phyloP scores from a whole-genome alignment of 129 eudicot genomes.

The Apium graveolens region DNA sequence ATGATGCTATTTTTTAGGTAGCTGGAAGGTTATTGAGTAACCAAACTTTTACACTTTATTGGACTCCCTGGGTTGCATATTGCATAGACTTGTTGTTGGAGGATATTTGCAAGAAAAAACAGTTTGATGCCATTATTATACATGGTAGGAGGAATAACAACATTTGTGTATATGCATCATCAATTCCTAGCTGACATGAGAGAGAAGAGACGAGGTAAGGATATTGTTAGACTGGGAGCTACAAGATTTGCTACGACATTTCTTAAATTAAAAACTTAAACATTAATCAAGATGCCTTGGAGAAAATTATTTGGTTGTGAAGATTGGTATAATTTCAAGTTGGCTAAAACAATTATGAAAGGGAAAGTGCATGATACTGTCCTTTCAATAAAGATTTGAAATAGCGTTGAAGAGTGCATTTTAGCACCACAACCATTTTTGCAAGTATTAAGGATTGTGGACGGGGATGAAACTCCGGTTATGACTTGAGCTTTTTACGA shows the following conservation, averaged over 20 bases:
- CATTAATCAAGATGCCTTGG: no score
- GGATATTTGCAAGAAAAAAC: no score
- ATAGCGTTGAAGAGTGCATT: not conserved
- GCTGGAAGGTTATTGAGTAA: not conserved
- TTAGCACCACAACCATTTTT: not conserved
- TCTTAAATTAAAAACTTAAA: no score
- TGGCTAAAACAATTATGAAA: not conserved
- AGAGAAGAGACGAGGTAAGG: not conserved
- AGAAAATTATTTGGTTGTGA: not conserved
- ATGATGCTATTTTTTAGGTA: not conserved
- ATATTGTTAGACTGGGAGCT: not conserved
- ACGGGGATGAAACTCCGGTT: not conserved
- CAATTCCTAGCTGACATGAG: not conserved
- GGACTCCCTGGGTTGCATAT: not conserved
- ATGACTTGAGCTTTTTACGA: not conserved
- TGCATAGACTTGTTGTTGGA: not conserved
- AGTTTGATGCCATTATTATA: no score
- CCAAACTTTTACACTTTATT: not conserved
- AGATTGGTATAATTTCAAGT: not conserved
- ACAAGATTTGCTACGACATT: not conserved
- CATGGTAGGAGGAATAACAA: not conserved
- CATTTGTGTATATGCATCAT: no score
- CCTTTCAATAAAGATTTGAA: not conserved
- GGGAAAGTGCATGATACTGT: no score
- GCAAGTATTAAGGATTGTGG: not conserved